A percentile compares a stretch with the other conserved stretches of the same genome.
phyloP scores from a whole-genome alignment of 352 stramenopile species.

The Phytophthora fragariaefolia region DNA sequence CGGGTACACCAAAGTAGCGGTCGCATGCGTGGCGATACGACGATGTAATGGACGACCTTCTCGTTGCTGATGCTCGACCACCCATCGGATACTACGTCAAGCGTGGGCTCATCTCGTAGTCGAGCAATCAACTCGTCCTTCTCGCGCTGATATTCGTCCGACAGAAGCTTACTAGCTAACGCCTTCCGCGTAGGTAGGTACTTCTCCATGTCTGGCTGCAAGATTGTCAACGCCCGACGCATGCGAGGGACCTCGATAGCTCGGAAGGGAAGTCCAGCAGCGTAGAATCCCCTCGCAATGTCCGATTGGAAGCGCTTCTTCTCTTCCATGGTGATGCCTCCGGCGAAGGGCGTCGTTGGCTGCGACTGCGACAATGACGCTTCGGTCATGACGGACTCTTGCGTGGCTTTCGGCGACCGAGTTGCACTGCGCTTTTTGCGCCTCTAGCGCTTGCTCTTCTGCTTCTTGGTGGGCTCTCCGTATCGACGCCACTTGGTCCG shows the following conservation, averaged over 20 bases:
- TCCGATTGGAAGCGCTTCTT: constrained; percentile 7
- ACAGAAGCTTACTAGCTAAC: constrained; percentile 4
- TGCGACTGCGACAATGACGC: constrained; percentile 3
- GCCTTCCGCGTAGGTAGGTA: constrained; percentile 5
- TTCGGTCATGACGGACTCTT: constrained; percentile 10
- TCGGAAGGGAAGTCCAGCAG: constrained; percentile 8
- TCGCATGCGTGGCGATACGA: constrained; percentile 9
- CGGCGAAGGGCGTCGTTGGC: not conserved
- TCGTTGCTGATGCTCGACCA: constrained; percentile 18
- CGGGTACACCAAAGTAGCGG: constrained; percentile 9
- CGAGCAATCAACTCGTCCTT: constrained; percentile 6
- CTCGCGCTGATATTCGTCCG: constrained; percentile 1
- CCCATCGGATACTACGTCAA: constrained; percentile 5
- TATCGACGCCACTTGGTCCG: constrained; percentile 6
- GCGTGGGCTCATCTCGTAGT: constrained; percentile 5
- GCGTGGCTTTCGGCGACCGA: not conserved
- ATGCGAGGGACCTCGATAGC: constrained; percentile 5
- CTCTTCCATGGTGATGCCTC: not conserved
- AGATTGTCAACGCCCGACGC: not conserved
- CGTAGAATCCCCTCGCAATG: constrained; percentile 9
- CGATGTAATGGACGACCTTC: constrained; percentile 16
- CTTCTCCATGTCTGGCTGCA: constrained; percentile 10
- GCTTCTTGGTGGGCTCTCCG: constrained; percentile 5
- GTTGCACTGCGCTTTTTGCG: not conserved
- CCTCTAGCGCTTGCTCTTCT: not conserved